Conservation (phyloP, 805 yeast genomes). For the Zygoascus ofunaensis region DNA sequence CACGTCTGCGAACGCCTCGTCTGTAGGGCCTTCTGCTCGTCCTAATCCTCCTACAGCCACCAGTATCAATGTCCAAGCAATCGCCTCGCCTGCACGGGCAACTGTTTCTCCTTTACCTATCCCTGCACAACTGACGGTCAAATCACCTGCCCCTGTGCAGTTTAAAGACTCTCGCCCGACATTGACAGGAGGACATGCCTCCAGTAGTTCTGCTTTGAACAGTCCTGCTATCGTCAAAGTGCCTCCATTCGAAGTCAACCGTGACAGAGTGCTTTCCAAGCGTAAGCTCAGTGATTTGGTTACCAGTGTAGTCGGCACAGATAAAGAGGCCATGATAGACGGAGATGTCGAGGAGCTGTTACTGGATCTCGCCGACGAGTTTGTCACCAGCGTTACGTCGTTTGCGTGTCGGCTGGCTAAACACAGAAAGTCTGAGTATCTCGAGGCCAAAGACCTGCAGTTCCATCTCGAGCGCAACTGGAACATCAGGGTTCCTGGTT, state of each 20-base stretch:
- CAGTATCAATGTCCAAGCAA: conserved; percentile 28
- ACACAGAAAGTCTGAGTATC: conserved; percentile 78
- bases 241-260: conserved; percentile 72
- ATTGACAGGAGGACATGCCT: conserved; percentile 73
- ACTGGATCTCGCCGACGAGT: conserved; percentile 91
- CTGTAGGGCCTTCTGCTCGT: conserved; percentile 22
- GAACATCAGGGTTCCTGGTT: conserved; percentile 93
- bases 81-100: conserved; percentile 23
- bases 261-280: conserved; percentile 67
- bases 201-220: conserved; percentile 57
- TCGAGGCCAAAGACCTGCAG: conserved; percentile 86
- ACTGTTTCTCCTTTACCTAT: conserved; percentile 34
- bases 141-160: conserved; percentile 55
- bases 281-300: conserved; percentile 84
- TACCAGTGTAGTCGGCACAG: conserved; percentile 60
- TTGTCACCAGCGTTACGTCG: conserved; percentile 79
- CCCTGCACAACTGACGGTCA: conserved; percentile 57
- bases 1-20: conserved; percentile 1
- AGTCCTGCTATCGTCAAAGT: conserved; percentile 67
- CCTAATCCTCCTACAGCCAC: conserved; percentile 23
- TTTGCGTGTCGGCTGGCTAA: conserved; percentile 94
- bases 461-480: conserved; percentile 85
- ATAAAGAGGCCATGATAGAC: conserved; percentile 80
- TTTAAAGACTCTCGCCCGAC: conserved; percentile 72
- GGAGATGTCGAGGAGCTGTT: conserved; percentile 89